A percentile compares a stretch with the other conserved stretches of the same genome.
Evolutionary conservation across 441 rosid genomes (phyloP).

Genomic region (Jatropha multifida): DNA sequence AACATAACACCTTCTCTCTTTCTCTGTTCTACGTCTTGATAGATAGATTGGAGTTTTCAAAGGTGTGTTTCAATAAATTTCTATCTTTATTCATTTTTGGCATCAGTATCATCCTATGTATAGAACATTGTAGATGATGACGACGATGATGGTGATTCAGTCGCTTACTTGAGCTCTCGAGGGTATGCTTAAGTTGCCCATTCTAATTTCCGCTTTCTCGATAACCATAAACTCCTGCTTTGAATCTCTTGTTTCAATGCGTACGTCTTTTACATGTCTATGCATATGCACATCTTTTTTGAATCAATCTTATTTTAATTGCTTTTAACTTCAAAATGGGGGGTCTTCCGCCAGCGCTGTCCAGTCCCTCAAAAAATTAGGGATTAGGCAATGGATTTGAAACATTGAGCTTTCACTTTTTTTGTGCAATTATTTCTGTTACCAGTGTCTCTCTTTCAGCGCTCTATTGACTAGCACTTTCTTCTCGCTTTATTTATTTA

Average conservation of each 20-base stretch:
- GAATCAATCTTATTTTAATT: background rate
- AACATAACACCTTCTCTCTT: background rate
- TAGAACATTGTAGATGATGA: constrained; percentile 7
- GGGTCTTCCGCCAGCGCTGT: background rate
- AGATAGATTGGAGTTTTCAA: background rate
- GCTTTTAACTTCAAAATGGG: background rate
- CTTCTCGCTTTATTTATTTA: no score
- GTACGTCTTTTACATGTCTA: background rate
- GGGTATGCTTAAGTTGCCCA: background rate
- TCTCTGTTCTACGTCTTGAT: background rate
- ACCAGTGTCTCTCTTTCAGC: background rate
- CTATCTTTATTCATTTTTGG: background rate
- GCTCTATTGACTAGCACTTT: background rate
- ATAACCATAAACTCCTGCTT: background rate
- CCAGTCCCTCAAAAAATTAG: background rate
- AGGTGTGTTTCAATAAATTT: background rate
- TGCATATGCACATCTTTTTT: background rate
- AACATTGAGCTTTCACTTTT: background rate
- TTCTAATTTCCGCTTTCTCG: background rate
- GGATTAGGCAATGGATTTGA: background rate
- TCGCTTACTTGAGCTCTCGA: background rate
- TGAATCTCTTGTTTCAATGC: background rate
- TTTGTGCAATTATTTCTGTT: background rate
- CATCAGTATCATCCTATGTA: background rate
- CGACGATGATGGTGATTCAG: background rate